Percentiles rank a stretch among this genome's conserved stretches.
Evolutionary conservation across 1,284 basidiomycete genomes (phyloP).

Genomic region (Amylostereum areolatum): DNA sequence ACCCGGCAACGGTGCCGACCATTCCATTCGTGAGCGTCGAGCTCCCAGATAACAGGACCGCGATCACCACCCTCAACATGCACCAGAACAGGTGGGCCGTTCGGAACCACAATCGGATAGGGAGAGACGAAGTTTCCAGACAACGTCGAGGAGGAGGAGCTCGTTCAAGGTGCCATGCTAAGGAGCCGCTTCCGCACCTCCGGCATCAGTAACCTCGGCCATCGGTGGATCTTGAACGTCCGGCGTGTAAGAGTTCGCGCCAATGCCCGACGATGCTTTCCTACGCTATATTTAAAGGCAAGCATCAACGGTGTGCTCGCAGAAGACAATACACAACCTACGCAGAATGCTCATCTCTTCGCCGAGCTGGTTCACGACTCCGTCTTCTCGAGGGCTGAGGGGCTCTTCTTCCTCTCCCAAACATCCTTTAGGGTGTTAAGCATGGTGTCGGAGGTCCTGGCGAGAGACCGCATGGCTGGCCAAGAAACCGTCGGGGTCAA

Average conservation of each 20-base stretch:
- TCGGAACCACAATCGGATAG: not conserved
- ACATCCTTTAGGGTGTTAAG: constrained; percentile 36
- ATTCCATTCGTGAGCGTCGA: not conserved
- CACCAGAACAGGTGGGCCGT: constrained; percentile 9
- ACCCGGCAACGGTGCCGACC: too few species aligned
- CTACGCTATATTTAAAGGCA: too few species aligned
- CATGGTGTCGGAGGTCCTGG: constrained; percentile 33
- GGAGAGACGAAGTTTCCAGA: constrained; percentile 22
- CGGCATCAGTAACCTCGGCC: constrained; percentile 16
- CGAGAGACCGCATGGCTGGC: constrained; percentile 9
- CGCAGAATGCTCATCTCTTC: constrained; percentile 37
- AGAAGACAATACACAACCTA: constrained; percentile 34
- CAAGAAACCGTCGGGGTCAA: constrained; percentile 14
- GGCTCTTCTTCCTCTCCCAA: constrained; percentile 31
- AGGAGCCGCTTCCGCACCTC: constrained; percentile 2
- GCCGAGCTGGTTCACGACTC: constrained; percentile 33
- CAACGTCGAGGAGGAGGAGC: constrained; percentile 27
- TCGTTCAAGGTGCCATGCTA: constrained; percentile 24
- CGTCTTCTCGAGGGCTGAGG: constrained; percentile 31
- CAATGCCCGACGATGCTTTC: too few species aligned
- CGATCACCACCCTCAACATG: not conserved
- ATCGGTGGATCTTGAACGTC: constrained; percentile 17
- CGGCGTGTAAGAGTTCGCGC: constrained; percentile 7
- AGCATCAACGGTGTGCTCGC: not conserved
- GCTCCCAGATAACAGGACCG: not conserved